A percentile compares a stretch with the other conserved stretches of the same genome.
Evolutionary conservation across 2,329 filamentous ascomycete species (phyloP).

Genomic region (Sporothrix curviconia): DNA sequence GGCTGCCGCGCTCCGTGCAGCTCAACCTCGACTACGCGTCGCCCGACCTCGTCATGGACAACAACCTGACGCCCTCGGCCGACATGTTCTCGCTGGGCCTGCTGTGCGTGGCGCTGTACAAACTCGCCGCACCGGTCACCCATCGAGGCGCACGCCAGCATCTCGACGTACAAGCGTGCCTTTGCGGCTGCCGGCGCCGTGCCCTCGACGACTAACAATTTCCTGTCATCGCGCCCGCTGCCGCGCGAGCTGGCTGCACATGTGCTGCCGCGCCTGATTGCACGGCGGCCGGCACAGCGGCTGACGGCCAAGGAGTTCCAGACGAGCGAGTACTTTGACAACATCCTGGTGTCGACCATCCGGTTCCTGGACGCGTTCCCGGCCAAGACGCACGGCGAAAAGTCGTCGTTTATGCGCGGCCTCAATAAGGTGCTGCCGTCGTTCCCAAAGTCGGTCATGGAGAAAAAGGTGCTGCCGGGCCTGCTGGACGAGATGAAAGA

Average conservation of each 20-base stretch:
- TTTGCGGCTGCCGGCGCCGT: slow-evolving; percentile 73
- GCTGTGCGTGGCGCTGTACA: slow-evolving; percentile 83
- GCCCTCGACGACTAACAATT: slow-evolving; percentile 76
- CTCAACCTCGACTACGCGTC: slow-evolving; percentile 89
- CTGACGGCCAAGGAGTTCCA: slow-evolving; percentile 89
- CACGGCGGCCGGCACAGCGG: slow-evolving; percentile 76
- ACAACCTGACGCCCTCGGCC: slow-evolving; percentile 72
- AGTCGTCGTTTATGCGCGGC: slow-evolving; percentile 84
- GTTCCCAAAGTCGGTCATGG: slow-evolving; percentile 87
- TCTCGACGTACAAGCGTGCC: slow-evolving; percentile 77
- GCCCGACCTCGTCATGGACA: slow-evolving; percentile 90
- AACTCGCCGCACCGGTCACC: slow-evolving; percentile 88
- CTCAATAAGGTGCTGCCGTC: slow-evolving; percentile 80
- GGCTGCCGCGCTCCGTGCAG: slow-evolving; percentile 75
- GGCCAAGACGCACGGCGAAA: slow-evolving; percentile 85
- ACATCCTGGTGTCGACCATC: slow-evolving; percentile 91
- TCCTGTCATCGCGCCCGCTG: slow-evolving; percentile 69
- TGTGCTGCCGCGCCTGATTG: slow-evolving; percentile 80
- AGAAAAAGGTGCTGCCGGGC: slow-evolving; percentile 87
- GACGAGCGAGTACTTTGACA: slow-evolving; percentile 93
- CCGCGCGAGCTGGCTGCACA: slow-evolving; percentile 70
- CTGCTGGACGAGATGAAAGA: slow-evolving; percentile 93
- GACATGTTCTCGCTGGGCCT: slow-evolving; percentile 94
- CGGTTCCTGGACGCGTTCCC: slow-evolving; percentile 88
- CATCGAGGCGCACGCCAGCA: slow-evolving; percentile 70